phyloP scores from a whole-genome alignment of 805 yeast species.

The Wickerhamiella nectarea region DNA sequence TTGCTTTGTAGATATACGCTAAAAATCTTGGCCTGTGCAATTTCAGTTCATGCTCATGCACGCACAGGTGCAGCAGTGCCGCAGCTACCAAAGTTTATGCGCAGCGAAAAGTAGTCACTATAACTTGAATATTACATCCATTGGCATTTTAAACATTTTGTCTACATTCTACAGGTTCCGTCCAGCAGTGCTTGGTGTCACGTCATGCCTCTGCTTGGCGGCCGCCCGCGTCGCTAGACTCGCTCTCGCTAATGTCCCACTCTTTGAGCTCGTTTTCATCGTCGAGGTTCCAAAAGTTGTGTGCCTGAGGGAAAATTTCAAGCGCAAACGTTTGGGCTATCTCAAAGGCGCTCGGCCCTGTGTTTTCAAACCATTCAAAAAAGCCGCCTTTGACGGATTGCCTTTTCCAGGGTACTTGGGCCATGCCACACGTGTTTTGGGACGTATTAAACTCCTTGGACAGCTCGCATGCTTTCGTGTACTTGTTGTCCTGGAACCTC shows the following conservation, averaged over 20 bases:
- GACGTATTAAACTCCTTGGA: slow-evolving; percentile 38
- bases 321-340: slow-evolving; percentile 60
- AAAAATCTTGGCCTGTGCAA: no score
- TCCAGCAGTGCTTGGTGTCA: no score
- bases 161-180: no score
- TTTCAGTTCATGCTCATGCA: no score
- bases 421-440: slow-evolving; percentile 33
- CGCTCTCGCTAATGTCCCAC: slow-evolving; percentile 13
- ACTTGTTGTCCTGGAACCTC: slow-evolving; percentile 38
- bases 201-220: no score
- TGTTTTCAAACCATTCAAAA: slow-evolving; percentile 77
- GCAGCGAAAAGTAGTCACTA: no score
- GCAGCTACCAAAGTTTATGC: no score
- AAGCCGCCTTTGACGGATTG: slow-evolving; percentile 44
- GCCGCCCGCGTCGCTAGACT: no score
- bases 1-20: no score
- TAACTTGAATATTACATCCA: no score
- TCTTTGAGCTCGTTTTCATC: slow-evolving; percentile 12
- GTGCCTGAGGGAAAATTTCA: slow-evolving; percentile 74
- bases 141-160: no score
- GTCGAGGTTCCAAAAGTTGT: slow-evolving; percentile 40
- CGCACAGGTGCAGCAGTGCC: no score
- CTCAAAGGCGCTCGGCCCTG: slow-evolving; percentile 65
- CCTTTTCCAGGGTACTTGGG: slow-evolving; percentile 57
- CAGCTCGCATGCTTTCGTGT: slow-evolving; percentile 43